Evolutionary conservation across 1,139 yeast genomes (phyloP).

Genomic region (Saccharomyces hybrid): DNA sequence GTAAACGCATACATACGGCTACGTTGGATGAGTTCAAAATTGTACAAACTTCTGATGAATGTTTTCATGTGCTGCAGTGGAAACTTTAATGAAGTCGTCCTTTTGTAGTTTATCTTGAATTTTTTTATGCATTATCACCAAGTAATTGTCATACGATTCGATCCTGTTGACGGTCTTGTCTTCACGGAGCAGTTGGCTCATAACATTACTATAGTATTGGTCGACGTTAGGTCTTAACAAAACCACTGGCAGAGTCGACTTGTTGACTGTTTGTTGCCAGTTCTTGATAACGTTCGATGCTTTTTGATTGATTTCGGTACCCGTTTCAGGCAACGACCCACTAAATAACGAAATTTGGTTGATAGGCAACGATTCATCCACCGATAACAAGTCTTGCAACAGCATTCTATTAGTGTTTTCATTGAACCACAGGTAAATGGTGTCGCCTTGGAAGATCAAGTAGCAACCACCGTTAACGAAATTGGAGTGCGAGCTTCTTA

Average conservation of each 20-base stretch:
- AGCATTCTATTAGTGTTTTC: slow-evolving; percentile 60
- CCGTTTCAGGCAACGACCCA: slow-evolving; percentile 52
- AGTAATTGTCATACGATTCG: slow-evolving; percentile 51
- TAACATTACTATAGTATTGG: slow-evolving; percentile 24
- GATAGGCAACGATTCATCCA: slow-evolving; percentile 44
- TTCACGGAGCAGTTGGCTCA: slow-evolving; percentile 56
- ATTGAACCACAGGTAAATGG: slow-evolving; percentile 62
- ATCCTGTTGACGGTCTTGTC: slow-evolving; percentile 54
- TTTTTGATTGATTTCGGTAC: slow-evolving; percentile 62
- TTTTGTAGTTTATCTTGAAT: slow-evolving; percentile 48
- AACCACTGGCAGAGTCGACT: slow-evolving; percentile 21
- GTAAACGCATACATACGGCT: not conserved
- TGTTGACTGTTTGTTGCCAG: slow-evolving; percentile 26
- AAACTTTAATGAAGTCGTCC: slow-evolving; percentile 27
- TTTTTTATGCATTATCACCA: slow-evolving; percentile 53
- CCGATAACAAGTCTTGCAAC: slow-evolving; percentile 69
- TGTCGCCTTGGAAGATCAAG: slow-evolving; percentile 62
- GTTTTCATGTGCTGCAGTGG: slow-evolving; percentile 17
- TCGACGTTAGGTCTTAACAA: slow-evolving; percentile 30
- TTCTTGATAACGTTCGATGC: slow-evolving; percentile 51
- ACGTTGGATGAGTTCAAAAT: slow-evolving; percentile 12
- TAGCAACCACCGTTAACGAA: slow-evolving; percentile 60
- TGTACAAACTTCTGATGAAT: slow-evolving; percentile 33
- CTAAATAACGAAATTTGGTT: slow-evolving; percentile 35
- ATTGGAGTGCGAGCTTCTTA: slow-evolving; percentile 19